Percentiles rank a stretch among this genome's conserved stretches.
Evolutionary conservation across 1,284 basidiomycete genomes (phyloP).

Genomic region (Mycena sp.): DNA sequence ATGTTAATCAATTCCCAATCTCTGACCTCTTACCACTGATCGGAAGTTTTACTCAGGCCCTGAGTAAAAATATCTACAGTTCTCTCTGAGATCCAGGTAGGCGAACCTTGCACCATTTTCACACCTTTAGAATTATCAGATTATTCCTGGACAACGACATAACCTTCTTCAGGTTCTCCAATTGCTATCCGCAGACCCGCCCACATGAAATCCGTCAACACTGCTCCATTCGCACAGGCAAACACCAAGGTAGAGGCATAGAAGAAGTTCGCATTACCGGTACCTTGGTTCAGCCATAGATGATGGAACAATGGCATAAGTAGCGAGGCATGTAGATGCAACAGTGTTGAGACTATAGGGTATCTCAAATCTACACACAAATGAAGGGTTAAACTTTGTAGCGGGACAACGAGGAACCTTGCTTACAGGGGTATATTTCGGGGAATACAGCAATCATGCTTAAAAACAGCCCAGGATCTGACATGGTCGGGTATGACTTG

Average conservation of each 20-base stretch:
- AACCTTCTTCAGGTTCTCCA: conserved; percentile 62
- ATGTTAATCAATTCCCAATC: background rate
- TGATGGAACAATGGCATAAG: conserved; percentile 93
- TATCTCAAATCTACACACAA: conserved; percentile 81
- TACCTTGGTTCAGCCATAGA: conserved; percentile 91
- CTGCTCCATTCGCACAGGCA: conserved; percentile 87
- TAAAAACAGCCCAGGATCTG: conserved; percentile 89
- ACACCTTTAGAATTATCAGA: background rate
- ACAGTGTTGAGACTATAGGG: conserved; percentile 86
- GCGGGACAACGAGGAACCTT: conserved; percentile 4
- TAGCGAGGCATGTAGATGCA: conserved; percentile 87
- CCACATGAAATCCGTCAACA: conserved; percentile 83
- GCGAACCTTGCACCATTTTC: too few relatives aligned
- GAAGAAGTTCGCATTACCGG: conserved; percentile 98
- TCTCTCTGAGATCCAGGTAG: too few relatives aligned
- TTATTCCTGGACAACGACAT: conserved; percentile 67
- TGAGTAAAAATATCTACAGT: too few relatives aligned
- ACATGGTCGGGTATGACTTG: conserved; percentile 93
- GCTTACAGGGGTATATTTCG: conserved; percentile 84
- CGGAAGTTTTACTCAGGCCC: too few relatives aligned
- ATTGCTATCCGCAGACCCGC: conserved; percentile 80
- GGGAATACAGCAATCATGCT: conserved; percentile 86
- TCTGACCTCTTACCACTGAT: too few relatives aligned
- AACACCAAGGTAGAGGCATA: conserved; percentile 96
- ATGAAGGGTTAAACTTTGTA: background rate